Evolutionary conservation across 306 rosid genomes (phyloP).

Genomic region (Potentilla sterilis): DNA sequence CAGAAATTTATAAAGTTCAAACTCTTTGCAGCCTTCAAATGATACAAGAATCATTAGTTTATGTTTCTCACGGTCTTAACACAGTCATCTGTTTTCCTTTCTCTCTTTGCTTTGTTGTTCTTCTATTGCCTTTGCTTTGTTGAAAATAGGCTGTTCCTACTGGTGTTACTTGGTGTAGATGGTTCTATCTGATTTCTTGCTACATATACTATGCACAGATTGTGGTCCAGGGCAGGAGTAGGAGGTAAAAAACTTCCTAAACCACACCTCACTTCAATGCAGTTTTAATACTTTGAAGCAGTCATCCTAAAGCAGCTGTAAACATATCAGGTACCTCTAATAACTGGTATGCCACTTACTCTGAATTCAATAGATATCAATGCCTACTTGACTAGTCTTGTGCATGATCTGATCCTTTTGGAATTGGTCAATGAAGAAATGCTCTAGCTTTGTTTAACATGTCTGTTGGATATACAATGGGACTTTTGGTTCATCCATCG

Average conservation of each 20-base stretch:
- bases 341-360: conserved; percentile 6
- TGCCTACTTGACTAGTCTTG: neutral
- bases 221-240: conserved; percentile 1
- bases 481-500: neutral
- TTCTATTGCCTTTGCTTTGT: neutral
- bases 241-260: neutral
- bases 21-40: neutral
- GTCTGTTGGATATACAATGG: neutral
- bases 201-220: neutral
- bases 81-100: neutral
- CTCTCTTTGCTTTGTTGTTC: neutral
- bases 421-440: conserved; percentile 1
- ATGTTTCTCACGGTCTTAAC: neutral
- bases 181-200: neutral
- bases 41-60: conserved; percentile 12
- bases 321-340: neutral
- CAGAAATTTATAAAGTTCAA: neutral
- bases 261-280: neutral
- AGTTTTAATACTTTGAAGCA: conserved; percentile 6
- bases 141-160: neutral
- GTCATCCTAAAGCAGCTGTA: conserved; percentile 4
- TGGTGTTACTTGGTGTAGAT: neutral
- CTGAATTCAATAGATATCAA: neutral
- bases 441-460: neutral
- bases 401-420: neutral